Base-by-base conservation (phyloP, 2,329 filamentous ascomycete genomes). In the Aspergillus fructus region DNA sequence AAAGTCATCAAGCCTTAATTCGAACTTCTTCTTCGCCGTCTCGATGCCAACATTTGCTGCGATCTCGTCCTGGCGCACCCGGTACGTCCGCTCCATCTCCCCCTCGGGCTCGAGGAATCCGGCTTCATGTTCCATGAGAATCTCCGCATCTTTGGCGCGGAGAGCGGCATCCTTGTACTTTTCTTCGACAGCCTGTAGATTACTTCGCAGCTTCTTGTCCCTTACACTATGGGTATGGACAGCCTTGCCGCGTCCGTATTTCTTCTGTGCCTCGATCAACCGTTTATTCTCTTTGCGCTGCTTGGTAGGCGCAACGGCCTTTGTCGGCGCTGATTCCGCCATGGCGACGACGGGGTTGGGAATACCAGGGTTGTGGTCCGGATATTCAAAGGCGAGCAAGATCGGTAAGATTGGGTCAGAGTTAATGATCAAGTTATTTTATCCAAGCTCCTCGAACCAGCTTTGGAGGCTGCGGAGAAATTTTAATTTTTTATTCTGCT, bases 11-110 rank as follows among this genome's bases (percentile, higher is more conserved):
- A 99, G 78, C 68, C 89, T 92, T 67, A 99, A 78, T 62, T 97
- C 93, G 70, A 99, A 96, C 13, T 90, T 86, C 76, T 96, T 97
- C 79, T 94, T 91, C 13, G 92, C 93, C 12, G 91, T 92, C 70
- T 93, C 90, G 37, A 94, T 79, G 2, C 87, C 87, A 7, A 97
- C 88, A 59, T 85, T 86, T 3, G 83, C 77, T 65, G 82, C 81
- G 62, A 99, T 93, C 3, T 97, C 92, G 64, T 91, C 86, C 74
- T 99, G 94, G 59, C 90, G 87, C 49, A 97, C 89, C 75, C 91
- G 93, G 78, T 96, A 97, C 19, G 94, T 99, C 71, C 87, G 82
- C 74, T 99, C 94, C 60, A 99, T 81, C 71, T 93, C 93, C 24
- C 83, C 84, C 73, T 99, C 94, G 1, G 93, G 83, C 74, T 97